Conservation (phyloP, 805 yeast genomes). For the Metschnikowia kunwiensis region DNA sequence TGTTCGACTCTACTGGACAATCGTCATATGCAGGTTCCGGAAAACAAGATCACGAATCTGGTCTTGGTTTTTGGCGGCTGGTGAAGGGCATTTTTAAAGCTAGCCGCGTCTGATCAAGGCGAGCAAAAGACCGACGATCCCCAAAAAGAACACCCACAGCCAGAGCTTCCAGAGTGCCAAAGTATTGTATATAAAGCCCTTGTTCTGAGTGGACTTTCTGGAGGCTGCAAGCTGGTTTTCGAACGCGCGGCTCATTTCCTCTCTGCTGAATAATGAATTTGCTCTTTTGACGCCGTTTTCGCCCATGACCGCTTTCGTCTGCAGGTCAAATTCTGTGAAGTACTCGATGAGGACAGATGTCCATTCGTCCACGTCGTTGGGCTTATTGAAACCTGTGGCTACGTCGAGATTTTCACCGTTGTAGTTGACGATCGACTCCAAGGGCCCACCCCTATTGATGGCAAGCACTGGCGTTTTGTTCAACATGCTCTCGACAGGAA, state of each 20-base stretch:
- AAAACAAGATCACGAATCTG: background rate
- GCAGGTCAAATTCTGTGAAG: constrained; percentile 22
- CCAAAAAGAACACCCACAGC: constrained; percentile 3
- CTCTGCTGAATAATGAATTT: constrained; percentile 40
- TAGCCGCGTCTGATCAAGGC: background rate
- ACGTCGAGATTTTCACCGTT: constrained; percentile 22
- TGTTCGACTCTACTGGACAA: background rate
- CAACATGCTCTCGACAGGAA: constrained; percentile 93
- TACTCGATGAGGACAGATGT: constrained; percentile 44
- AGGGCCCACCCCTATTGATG: constrained; percentile 87
- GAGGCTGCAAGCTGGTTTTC: constrained; percentile 15
- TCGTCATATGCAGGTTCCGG: background rate
- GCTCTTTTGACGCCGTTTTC: constrained; percentile 39
- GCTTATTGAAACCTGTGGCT: constrained; percentile 64
- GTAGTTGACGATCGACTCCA: constrained; percentile 61
- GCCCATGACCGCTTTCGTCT: constrained; percentile 26
- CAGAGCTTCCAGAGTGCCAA: constrained; percentile 15
- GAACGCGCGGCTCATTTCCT: constrained; percentile 41
- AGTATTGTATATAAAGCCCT: constrained; percentile 11
- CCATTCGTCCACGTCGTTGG: constrained; percentile 51
- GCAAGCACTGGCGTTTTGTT: constrained; percentile 82
- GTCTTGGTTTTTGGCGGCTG: constrained; percentile 13
- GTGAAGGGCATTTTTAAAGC: constrained; percentile 6
- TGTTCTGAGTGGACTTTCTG: constrained; percentile 1
- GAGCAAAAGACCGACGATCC: background rate